Conservation (phyloP, 495 filamentous ascomycete genomes). For the Podospora comata region DNA sequence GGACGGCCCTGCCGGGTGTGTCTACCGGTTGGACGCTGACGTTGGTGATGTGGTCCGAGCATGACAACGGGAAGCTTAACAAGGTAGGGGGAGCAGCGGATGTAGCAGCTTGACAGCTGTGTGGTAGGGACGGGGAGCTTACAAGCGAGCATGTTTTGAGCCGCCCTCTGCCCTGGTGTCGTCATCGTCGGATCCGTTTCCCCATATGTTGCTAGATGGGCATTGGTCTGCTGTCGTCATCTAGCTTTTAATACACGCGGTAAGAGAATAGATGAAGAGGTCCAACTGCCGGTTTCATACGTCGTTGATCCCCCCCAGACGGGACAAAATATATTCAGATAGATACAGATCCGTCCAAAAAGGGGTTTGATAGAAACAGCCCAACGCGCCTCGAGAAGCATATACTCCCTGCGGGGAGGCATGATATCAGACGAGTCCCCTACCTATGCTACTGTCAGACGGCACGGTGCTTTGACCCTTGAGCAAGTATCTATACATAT, state of each 20-base stretch:
- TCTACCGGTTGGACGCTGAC: conserved; percentile 12
- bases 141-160: not conserved
- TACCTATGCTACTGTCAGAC: not conserved
- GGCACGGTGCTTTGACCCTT: not conserved
- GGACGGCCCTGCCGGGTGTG: conserved; percentile 19
- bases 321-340: not conserved
- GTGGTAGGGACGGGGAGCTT: conserved; percentile 6
- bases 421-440: not conserved
- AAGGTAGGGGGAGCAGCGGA: not conserved
- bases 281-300: not conserved
- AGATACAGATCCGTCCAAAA: not conserved
- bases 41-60: conserved; percentile 3
- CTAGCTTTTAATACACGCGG: not conserved
- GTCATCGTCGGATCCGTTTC: not conserved
- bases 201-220: too few relatives aligned
- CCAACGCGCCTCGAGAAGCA: not conserved
- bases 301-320: not conserved
- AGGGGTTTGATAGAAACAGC: not conserved
- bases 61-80: not conserved
- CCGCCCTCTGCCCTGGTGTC: not conserved
- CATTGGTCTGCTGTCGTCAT: not conserved
- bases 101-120: not conserved
- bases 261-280: not conserved
- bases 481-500: not conserved
- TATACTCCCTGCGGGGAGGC: not conserved